These are phyloP conservation scores for Agrostemma githago DNA, from an alignment of 148 eudicot species.

Conservation along the genomic window DNA sequence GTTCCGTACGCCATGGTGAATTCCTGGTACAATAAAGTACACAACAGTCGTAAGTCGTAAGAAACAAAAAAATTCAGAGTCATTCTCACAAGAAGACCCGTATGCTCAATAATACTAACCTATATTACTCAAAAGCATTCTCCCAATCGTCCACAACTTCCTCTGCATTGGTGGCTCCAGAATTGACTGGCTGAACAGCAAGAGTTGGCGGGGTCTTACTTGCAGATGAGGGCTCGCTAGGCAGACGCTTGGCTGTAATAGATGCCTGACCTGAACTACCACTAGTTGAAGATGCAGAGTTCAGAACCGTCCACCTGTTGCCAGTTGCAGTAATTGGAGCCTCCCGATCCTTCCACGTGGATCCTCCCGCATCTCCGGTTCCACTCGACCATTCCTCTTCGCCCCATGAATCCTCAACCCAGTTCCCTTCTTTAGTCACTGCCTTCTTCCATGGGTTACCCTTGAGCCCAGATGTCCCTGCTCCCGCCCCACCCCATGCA, in stretches of 20 bases:
- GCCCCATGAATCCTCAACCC: slow-evolving; percentile 66
- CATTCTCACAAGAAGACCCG: neutral
- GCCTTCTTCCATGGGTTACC: slow-evolving; percentile 73
- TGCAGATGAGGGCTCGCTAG: slow-evolving; percentile 18
- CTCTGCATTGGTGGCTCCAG: slow-evolving; percentile 29
- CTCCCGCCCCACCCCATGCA: slow-evolving; percentile 47
- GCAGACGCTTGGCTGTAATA: slow-evolving; percentile 20
- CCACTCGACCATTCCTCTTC: slow-evolving; percentile 50
- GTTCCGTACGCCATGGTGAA: neutral
- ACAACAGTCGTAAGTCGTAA: neutral
- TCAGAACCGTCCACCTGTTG: slow-evolving; percentile 74
- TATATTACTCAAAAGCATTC: slow-evolving; percentile 56
- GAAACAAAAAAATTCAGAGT: neutral
- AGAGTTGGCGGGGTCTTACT: slow-evolving; percentile 9
- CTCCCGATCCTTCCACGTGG: slow-evolving; percentile 46
- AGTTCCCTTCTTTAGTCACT: slow-evolving; percentile 44
- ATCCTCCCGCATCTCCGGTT: slow-evolving; percentile 23
- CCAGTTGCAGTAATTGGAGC: slow-evolving; percentile 39
- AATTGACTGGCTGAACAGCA: slow-evolving; percentile 15
- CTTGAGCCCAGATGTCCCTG: slow-evolving; percentile 27
- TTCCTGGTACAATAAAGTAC: neutral
- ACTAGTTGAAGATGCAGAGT: slow-evolving; percentile 33
- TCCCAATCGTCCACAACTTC: slow-evolving; percentile 93
- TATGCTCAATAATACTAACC: neutral
- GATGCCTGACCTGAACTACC: slow-evolving; percentile 29